phyloP scores from a whole-genome alignment of 1,284 basidiomycete species.

The Mixia osmundae region DNA sequence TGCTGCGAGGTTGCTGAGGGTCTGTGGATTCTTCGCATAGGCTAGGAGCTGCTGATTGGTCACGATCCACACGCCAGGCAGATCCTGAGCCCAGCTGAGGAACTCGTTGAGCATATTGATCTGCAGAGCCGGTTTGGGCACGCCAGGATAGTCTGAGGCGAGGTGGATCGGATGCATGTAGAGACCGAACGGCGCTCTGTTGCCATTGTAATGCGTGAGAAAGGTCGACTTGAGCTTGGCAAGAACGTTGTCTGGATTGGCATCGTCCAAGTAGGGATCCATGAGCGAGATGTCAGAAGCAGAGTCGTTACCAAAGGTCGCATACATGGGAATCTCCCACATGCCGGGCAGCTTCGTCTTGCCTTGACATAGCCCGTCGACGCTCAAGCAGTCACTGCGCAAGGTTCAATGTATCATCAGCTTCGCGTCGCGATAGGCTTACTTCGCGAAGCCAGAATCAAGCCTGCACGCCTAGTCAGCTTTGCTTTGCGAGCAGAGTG shows the following conservation, averaged over 20 bases:
- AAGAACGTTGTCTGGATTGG: conserved; percentile 34
- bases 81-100: conserved; percentile 54
- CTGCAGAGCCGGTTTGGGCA: conserved; percentile 29
- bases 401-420: no score
- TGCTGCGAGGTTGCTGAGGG: conserved; percentile 23
- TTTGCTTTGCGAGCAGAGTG: no score
- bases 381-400: conserved; percentile 40
- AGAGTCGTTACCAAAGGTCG: conserved; percentile 36
- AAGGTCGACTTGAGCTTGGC: conserved; percentile 53
- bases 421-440: no score
- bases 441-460: conserved; percentile 40
- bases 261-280: conserved; percentile 48
- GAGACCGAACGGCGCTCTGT: conserved; percentile 53
- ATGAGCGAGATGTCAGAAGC: no score
- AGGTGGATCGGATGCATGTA: conserved; percentile 64
- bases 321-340: conserved; percentile 63
- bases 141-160: conserved; percentile 36
- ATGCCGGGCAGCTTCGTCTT: conserved; percentile 47
- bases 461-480: no score
- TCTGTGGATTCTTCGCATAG: conserved; percentile 47
- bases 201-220: conserved; percentile 31
- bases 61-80: conserved; percentile 31
- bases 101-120: conserved; percentile 52
- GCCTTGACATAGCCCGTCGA: conserved; percentile 39
- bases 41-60: conserved; percentile 35